Base-by-base conservation (phyloP, 2,329 filamentous ascomycete genomes). In the Calonectria pteridis region DNA sequence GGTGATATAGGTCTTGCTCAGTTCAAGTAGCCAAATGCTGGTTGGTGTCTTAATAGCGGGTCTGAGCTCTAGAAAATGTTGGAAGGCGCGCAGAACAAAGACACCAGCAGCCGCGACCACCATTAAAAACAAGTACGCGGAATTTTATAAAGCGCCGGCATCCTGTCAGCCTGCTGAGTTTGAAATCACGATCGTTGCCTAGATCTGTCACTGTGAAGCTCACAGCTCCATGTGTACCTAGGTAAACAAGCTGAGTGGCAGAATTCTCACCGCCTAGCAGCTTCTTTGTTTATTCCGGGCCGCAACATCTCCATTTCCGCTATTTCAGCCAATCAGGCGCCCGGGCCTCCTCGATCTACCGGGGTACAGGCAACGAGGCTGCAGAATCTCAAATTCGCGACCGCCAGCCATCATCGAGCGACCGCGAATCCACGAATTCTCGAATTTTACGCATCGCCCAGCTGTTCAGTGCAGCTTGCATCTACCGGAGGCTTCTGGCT, bases 221-320 rank as follows among this genome's bases (percentile, higher is more conserved):
- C 35, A 18, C 4, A 71, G 71, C 67, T 71, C 46, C 66, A 62
- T 40, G 62, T 53, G 43, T 46, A n/a, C n/a, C n/a, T n/a, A 46
- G 73, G 71, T 72, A 73, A 73, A 63, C 70, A 69, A 73, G 58
- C 64, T 71, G 62, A 53, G 74, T 66, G 84, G 84, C 84, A 85
- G 81, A 84, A 84, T 76, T 53, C 74, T 80, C 82, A 84, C 83
- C 83, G 83, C 83, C 81, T 73, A 66, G 65, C 40, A 73, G 71
- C 73, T 72, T 55, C 50, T 53, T 77, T 81, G 79, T 79, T 79
- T 80, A 80, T 75, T 69, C 74, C 73, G 77, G 76, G 79, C 74
- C 79, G 75, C 80, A 77, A 74, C 71, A 75, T 76, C 75, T 67
- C 71, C 70, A 71, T 72, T 74, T 75, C 75, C 75, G 75, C 62